Evolutionary conservation across 2,329 filamentous ascomycete genomes (phyloP).

Genomic region (Botrytis elliptica): DNA sequence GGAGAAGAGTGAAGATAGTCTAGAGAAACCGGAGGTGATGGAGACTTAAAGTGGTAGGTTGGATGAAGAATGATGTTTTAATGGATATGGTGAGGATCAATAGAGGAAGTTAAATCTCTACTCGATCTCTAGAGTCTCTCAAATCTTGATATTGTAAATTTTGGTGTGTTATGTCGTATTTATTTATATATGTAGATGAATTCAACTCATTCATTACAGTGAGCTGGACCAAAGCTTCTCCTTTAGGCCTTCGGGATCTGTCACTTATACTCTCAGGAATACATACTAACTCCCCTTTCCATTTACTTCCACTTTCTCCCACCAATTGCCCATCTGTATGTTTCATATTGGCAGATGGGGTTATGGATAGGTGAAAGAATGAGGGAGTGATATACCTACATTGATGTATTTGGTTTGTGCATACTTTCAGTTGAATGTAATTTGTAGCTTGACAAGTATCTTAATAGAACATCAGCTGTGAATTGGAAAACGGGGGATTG

Average conservation of each 20-base stretch:
- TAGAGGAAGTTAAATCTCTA: background rate
- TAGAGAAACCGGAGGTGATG: rapidly evolving
- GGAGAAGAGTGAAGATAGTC: rapidly evolving
- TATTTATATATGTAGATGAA: no score
- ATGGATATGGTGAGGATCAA: background rate
- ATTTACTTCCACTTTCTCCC: background rate
- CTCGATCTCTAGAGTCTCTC: background rate
- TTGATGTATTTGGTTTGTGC: no score
- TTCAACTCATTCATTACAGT: no score
- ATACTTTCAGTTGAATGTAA: no score
- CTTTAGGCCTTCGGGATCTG: no score
- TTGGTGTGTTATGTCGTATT: background rate
- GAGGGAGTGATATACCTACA: background rate
- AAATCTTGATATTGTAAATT: background rate
- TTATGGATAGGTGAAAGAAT: background rate
- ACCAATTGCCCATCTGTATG: background rate
- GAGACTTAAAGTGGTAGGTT: background rate
- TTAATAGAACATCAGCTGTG: no score
- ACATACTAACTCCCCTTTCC: background rate
- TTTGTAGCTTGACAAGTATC: no score
- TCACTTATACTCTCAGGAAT: background rate
- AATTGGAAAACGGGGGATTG: no score
- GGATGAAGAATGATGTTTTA: background rate
- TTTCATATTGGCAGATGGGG: background rate
- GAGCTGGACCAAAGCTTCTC: no score